Conservation (phyloP, 1,139 yeast species). For the Geotrichum reessii region DNA sequence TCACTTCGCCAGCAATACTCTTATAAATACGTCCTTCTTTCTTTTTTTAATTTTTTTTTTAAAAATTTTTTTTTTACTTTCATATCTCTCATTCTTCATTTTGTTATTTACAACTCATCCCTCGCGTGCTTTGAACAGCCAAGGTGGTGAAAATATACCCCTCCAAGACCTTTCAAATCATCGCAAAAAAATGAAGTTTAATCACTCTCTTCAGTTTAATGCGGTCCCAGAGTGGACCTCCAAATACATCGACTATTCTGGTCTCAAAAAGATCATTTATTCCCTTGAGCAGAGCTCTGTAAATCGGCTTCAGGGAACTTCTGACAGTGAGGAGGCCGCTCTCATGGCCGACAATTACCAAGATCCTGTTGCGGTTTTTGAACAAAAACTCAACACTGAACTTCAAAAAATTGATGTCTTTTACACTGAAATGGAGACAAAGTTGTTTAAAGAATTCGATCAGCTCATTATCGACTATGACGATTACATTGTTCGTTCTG, state of each 20-base stretch:
- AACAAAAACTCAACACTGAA: constrained; percentile 50
- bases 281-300: constrained; percentile 39
- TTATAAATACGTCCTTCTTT: background rate
- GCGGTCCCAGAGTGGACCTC: constrained; percentile 81
- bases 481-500: constrained; percentile 30
- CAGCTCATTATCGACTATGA: constrained; percentile 41
- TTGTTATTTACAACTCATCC: background rate
- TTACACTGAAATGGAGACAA: constrained; percentile 46
- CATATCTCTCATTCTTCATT: background rate
- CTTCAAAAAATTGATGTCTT: constrained; percentile 53
- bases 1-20: background rate
- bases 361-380: constrained; percentile 49
- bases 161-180: constrained; percentile 5
- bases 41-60: background rate
- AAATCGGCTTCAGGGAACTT: constrained; percentile 25
- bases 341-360: constrained; percentile 34
- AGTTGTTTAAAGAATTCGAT: constrained; percentile 44
- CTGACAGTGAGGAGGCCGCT: constrained; percentile 34
- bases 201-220: constrained; percentile 67
- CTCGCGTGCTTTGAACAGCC: constrained; percentile 2
- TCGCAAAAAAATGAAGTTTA: constrained; percentile 54
- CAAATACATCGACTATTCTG: constrained; percentile 58
- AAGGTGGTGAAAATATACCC: constrained; percentile 6
- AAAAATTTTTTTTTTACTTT: background rate
- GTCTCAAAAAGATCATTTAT: constrained; percentile 56